Percentiles rank a stretch among this genome's conserved stretches.
These are phyloP conservation scores for Cyberlindnera subsufficiens DNA, from an alignment of 805 yeast genomes.

Conservation along the genomic window DNA sequence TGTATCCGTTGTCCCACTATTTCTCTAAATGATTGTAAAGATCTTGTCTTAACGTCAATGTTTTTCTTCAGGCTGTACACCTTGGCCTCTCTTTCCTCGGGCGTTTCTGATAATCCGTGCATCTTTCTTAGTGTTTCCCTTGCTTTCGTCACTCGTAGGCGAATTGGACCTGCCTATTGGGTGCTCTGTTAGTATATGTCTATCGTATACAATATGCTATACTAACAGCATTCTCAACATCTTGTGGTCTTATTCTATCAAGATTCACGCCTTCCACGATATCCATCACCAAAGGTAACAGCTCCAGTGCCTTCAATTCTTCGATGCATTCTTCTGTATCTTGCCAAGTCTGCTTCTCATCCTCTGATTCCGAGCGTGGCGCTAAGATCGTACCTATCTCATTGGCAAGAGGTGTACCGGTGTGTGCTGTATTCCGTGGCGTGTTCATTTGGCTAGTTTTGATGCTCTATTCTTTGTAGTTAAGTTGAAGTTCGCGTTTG, in stretches of 20 bases:
- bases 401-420: too few relatives aligned
- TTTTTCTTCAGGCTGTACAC: constrained; percentile 30
- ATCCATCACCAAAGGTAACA: constrained; percentile 35
- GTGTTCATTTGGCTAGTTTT: too few relatives aligned
- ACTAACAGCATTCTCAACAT: constrained; percentile 36
- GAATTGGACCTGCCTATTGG: constrained; percentile 36
- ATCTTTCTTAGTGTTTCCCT: constrained; percentile 32
- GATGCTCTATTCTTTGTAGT: too few relatives aligned
- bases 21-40: constrained; percentile 19
- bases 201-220: neutral
- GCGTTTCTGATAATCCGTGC: constrained; percentile 40
- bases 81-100: constrained; percentile 28
- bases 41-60: constrained; percentile 23
- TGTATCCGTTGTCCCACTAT: constrained; percentile 13
- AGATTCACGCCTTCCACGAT: constrained; percentile 33
- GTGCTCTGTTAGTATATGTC: neutral
- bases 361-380: neutral
- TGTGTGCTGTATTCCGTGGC: too few relatives aligned
- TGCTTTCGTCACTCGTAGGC: constrained; percentile 33
- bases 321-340: constrained; percentile 18
- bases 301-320: constrained; percentile 29
- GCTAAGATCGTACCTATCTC: too few relatives aligned
- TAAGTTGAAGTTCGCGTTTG: too few relatives aligned
- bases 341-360: constrained; percentile 4
- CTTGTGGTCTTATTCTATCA: constrained; percentile 37